phyloP scores from a whole-genome alignment of 345 rosid genomes.

The Barbarea vulgaris region DNA sequence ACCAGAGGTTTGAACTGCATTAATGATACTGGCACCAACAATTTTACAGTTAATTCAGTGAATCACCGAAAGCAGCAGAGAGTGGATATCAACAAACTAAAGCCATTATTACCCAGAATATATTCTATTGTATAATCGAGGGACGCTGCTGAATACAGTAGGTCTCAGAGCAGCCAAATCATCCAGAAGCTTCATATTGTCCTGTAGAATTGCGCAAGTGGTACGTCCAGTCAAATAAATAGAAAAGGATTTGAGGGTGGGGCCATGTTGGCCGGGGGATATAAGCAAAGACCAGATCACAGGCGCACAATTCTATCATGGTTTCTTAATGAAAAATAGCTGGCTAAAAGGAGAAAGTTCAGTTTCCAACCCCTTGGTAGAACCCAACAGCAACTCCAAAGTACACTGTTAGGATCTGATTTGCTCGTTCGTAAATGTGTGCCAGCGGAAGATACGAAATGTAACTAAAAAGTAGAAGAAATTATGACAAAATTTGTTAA shows the following conservation, averaged over 20 bases:
- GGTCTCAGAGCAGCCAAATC: conserved; percentile 92
- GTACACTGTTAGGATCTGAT: conserved; percentile 61
- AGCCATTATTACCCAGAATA: conserved; percentile 69
- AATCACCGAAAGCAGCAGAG: conserved; percentile 26
- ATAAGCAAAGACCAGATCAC: conserved; percentile 26
- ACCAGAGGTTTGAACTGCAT: conserved; percentile 87
- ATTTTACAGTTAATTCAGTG: conserved; percentile 13
- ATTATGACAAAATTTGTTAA: conserved; percentile 28
- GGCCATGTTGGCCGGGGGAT: background rate
- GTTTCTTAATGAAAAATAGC: conserved; percentile 17
- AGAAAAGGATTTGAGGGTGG: background rate
- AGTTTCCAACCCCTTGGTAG: conserved; percentile 89
- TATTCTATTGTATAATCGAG: conserved; percentile 92
- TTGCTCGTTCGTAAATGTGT: conserved; percentile 89
- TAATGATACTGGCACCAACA: conserved; percentile 63
- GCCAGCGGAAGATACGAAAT: conserved; percentile 97
- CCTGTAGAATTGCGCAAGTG: conserved; percentile 53
- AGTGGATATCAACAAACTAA: conserved; percentile 24
- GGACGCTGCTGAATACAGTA: conserved; percentile 91
- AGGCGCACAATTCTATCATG: background rate
- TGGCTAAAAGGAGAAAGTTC: conserved; percentile 15
- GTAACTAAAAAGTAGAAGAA: conserved; percentile 53
- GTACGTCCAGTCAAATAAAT: conserved; percentile 21
- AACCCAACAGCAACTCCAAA: conserved; percentile 92
- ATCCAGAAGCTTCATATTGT: conserved; percentile 86